Evolutionary conservation across 192 early-diverging fungal species (phyloP).

Genomic region (Coemansia sp.): DNA sequence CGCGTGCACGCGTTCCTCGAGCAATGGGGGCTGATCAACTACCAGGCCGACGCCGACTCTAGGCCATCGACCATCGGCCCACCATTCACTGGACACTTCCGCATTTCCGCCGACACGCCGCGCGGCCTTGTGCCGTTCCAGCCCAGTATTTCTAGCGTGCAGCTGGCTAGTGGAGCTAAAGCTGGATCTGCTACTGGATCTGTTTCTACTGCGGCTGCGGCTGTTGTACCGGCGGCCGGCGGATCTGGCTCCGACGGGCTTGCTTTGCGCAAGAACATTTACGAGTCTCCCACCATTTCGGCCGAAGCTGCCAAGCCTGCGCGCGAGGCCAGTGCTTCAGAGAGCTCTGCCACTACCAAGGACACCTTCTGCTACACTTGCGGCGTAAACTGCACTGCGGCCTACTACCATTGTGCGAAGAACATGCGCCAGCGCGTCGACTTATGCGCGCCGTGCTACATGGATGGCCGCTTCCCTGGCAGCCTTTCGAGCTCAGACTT

Average conservation of each 20-base stretch:
- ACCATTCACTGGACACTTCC: conserved; percentile 97
- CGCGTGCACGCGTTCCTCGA: conserved; percentile 98
- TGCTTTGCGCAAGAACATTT: conserved; percentile 66
- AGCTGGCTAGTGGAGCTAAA: conserved; percentile 21
- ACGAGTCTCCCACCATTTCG: conserved; percentile 48
- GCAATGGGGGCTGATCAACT: conserved; percentile 99
- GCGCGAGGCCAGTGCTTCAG: conserved; percentile 33
- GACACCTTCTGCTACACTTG: conserved; percentile 81
- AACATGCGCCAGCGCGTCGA: conserved; percentile 64
- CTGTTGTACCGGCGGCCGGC: conserved; percentile 23
- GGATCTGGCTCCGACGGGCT: conserved; percentile 40
- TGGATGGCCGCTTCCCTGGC: conserved; percentile 92
- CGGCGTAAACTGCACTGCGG: conserved; percentile 76
- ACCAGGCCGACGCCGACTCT: conserved; percentile 94
- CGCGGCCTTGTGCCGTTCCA: conserved; percentile 89
- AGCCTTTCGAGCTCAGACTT: conserved; percentile 86
- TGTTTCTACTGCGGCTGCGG: not conserved
- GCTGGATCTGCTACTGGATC: not conserved
- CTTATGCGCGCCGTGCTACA: conserved; percentile 87
- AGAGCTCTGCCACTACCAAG: conserved; percentile 29
- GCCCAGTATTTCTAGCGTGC: conserved; percentile 54
- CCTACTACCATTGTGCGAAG: conserved; percentile 85
- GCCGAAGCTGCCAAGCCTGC: conserved; percentile 55
- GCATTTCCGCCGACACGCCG: conserved; percentile 94
- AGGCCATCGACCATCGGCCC: conserved; percentile 91